Evolutionary conservation across 2,329 filamentous ascomycete genomes (phyloP).

Genomic region (Colletotrichum viniferum): DNA sequence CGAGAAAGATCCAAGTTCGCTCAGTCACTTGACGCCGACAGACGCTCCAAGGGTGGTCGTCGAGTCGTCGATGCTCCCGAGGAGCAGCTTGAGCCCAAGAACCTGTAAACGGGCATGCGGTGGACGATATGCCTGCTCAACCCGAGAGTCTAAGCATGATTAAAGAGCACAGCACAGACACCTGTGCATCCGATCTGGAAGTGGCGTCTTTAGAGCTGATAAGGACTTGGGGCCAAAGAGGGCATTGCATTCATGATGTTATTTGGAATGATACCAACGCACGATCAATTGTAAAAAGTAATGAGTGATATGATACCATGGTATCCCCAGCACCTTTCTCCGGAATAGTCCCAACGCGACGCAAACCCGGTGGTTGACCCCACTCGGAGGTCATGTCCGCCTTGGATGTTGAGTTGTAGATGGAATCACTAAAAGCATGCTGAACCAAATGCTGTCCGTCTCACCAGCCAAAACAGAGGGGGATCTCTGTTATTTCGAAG

Average conservation of each 20-base stretch:
- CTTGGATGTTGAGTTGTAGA: rapidly evolving
- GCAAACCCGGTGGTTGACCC: not conserved
- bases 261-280: not conserved
- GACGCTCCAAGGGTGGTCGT: conserved; percentile 2
- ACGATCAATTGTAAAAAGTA: not conserved
- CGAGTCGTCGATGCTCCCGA: not conserved
- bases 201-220: not conserved
- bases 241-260: not conserved
- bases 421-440: rapidly evolving
- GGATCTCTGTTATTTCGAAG: not conserved
- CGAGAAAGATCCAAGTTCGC: conserved; percentile 22
- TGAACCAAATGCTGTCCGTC: too few relatives aligned
- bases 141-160: not conserved
- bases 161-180: not conserved
- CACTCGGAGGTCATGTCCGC: not conserved
- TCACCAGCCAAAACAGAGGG: not conserved
- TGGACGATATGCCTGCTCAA: not conserved
- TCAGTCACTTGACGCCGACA: conserved; percentile 4
- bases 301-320: not conserved
- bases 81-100: conserved; percentile 4
- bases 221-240: not conserved
- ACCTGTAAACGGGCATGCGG: not conserved
- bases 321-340: not conserved
- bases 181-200: not conserved
- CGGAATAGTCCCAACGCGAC: rapidly evolving